A percentile compares a stretch with the other conserved stretches of the same genome.
Evolutionary conservation across 2,329 filamentous ascomycete species (phyloP).

Genomic region (Fusarium ambrosium): DNA sequence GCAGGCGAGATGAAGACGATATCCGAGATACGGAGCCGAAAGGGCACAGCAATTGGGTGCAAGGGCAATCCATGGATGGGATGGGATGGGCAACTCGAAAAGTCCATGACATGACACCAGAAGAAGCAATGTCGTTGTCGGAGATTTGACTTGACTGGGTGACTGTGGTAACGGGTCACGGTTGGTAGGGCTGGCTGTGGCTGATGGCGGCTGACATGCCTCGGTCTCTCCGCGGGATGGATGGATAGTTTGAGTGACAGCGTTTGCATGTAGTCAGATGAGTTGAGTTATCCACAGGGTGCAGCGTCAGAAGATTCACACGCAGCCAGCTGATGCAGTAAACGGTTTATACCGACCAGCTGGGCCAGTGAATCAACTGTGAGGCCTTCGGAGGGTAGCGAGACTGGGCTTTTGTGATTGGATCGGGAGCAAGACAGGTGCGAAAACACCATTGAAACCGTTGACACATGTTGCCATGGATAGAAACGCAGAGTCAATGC

Average conservation of each 20-base stretch:
- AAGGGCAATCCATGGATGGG: constrained; percentile 5
- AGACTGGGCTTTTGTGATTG: background rate
- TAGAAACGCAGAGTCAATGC: background rate
- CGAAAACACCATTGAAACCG: background rate
- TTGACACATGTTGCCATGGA: background rate
- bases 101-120: background rate
- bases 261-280: constrained; percentile 39
- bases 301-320: constrained; percentile 1
- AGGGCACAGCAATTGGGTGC: background rate
- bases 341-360: background rate
- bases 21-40: constrained; percentile 12
- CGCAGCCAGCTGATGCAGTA: background rate
- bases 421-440: background rate
- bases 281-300: constrained; percentile 31
- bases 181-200: constrained; percentile 28
- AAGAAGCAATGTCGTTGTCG: background rate
- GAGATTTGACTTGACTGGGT: constrained; percentile 10
- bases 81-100: background rate
- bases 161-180: constrained; percentile 12
- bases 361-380: background rate
- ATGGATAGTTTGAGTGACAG: background rate
- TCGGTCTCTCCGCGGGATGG: constrained; percentile 32
- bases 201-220: constrained; percentile 38
- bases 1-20: constrained; percentile 31
- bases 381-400: background rate